phyloP scores from a whole-genome alignment of 2,329 filamentous ascomycete species.

The Aspergillus arachidicola region DNA sequence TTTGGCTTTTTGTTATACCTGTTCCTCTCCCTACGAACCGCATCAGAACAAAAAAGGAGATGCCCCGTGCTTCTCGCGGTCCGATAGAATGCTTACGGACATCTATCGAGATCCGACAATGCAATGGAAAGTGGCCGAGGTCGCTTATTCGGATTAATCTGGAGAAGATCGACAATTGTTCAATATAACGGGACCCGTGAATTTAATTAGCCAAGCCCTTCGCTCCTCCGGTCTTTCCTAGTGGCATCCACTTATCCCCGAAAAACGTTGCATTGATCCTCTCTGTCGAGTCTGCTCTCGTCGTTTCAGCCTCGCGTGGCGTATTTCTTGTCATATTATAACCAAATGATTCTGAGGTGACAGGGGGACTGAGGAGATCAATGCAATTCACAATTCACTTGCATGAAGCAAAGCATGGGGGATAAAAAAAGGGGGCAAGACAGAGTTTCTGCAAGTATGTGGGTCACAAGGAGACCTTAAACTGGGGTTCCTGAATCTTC shows the following conservation, averaged over 20 bases:
- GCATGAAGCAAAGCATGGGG: background rate
- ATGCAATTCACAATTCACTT: background rate
- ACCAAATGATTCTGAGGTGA: too few species aligned
- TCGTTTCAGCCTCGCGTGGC: background rate
- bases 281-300: background rate
- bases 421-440: background rate
- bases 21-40: background rate
- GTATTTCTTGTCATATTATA: background rate
- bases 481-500: background rate
- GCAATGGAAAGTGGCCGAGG: background rate
- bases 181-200: background rate
- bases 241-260: background rate
- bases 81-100: too few species aligned
- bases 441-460: background rate
- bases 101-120: background rate
- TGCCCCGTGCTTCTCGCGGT: background rate
- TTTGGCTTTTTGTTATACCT: background rate
- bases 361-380: background rate
- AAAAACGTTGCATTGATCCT: background rate
- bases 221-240: background rate
- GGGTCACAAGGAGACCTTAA: background rate
- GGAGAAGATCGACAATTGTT: slow-evolving; percentile 1
- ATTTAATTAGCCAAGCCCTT: slow-evolving; percentile 5
- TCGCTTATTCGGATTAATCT: background rate
- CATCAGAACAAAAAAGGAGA: background rate